phyloP scores from a whole-genome alignment of 768 basidiomycete species.

The Erythrobasidium yunnanense region DNA sequence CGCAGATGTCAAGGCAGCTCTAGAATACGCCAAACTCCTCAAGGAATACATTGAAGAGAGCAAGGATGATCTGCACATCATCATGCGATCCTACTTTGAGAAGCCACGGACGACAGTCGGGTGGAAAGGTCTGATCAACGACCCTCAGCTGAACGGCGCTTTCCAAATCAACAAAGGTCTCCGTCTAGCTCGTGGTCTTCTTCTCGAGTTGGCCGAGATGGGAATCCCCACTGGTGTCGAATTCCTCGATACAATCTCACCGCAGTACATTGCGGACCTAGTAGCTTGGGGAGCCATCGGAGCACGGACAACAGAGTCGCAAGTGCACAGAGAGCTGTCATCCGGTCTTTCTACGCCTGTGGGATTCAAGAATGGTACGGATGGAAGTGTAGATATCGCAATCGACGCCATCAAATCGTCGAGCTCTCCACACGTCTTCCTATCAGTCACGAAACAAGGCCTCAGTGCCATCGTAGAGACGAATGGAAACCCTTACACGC shows the following conservation, averaged over 20 bases:
- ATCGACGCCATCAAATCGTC: constrained; percentile 93
- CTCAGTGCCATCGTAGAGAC: constrained; percentile 91
- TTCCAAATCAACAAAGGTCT: constrained; percentile 97
- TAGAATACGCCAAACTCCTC: constrained; percentile 59
- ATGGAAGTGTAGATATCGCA: constrained; percentile 67
- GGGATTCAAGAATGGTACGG: constrained; percentile 98
- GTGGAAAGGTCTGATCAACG: constrained; percentile 61
- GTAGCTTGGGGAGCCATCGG: constrained; percentile 93
- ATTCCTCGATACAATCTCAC: constrained; percentile 56
- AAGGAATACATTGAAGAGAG: constrained; percentile 66
- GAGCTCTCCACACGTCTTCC: constrained; percentile 79
- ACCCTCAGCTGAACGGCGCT: constrained; percentile 77
- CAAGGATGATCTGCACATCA: constrained; percentile 75
- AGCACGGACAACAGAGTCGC: constrained; percentile 62
- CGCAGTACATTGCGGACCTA: constrained; percentile 84
- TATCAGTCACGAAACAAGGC: constrained; percentile 94
- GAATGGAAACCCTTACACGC: constrained; percentile 78
- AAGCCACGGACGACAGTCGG: constrained; percentile 58
- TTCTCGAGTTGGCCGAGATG: constrained; percentile 62
- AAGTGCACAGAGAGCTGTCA: constrained; percentile 77
- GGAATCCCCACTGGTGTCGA: constrained; percentile 95
- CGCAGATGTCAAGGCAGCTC: constrained; percentile 48
- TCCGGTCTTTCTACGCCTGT: constrained; percentile 80
- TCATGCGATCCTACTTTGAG: constrained; percentile 79
- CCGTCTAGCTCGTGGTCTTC: constrained; percentile 69